Base-by-base conservation (phyloP, 139 green algal genomes). In the Volvox africanus region DNA sequence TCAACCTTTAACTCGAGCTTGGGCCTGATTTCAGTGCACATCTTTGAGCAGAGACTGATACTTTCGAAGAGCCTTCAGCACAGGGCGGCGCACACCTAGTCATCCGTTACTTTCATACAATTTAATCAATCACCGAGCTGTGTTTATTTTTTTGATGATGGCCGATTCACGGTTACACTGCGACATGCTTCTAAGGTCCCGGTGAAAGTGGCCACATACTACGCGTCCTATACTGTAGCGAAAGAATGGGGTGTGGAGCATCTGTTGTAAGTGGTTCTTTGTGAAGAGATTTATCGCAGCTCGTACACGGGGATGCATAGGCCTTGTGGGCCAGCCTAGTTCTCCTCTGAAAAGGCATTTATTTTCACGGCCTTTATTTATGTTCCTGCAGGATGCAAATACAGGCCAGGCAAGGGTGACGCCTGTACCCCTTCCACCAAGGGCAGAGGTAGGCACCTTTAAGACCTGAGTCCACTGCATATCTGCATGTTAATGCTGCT, bases 131-230 rank as follows among this genome's bases (percentile, higher is more conserved):
- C 32, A 32, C 3, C 9, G 2, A 35, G 71, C 14, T 33, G 28
- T 21, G 2, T 79, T 11, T 14, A 79, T 30, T 35, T 5, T 6
- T 35, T 2, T 79, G 71, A 21, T 33, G 20, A 35, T 79, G 26
- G 32, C 6, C 26, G 30, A 30, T 79, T 79, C 75, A 81, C 61
- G 32, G 32, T 55, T 81, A 61, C 75, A 55, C 30, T 2, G 14
- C 21, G 71, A 37, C 71, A 36, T 79, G 71, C 71, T 55, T 81
- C n/a, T 81, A 81, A 81, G 75, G 75, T 81, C 71, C 20, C 71
- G 22, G 71, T 79, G 22, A 81, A 55, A 81, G 0, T 30, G 17
- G 75, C 32, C 30, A 61, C 30, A 79, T 30, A 22, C 17, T 13
- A 79, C 71, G 71, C 28, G 71, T 30, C 26, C 71, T 30, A 33